Evolutionary conservation across 179 eudicot species (phyloP).

Genomic region (Drosera spatulata): DNA sequence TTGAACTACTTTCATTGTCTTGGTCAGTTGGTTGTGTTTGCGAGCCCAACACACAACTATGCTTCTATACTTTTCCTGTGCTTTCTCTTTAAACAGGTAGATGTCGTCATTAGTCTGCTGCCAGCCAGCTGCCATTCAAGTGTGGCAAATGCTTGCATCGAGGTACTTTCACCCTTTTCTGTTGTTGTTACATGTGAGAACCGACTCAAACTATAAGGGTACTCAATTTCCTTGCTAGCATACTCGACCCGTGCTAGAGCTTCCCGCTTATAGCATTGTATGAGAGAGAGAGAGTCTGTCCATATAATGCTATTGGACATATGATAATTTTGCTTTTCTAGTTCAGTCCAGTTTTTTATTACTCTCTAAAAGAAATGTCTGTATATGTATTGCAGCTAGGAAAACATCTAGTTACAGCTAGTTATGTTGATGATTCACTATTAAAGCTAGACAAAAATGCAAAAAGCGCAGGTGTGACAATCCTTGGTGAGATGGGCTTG

Average conservation of each 20-base stretch:
- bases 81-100: constrained; percentile 40
- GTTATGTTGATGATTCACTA: constrained; percentile 81
- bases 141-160: constrained; percentile 68
- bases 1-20: no score
- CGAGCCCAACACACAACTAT: no score
- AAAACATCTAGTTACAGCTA: constrained; percentile 89
- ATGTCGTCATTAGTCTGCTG: constrained; percentile 88
- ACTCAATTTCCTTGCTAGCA: no score
- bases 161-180: constrained; percentile 35
- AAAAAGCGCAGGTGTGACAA: constrained; percentile 63
- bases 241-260: no score
- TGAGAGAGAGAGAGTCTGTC: no score
- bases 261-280: no score
- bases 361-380: background rate
- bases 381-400: constrained; percentile 45
- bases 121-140: constrained; percentile 74
- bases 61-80: background rate
- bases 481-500: constrained; percentile 97
- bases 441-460: constrained; percentile 64
- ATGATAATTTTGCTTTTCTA: no score
- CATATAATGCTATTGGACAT: no score
- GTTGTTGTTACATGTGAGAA: no score
- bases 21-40: no score
- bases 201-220: no score
- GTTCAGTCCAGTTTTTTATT: background rate